Conservation (phyloP, 1,139 yeast species). For the Saccharomyces hybrid region DNA sequence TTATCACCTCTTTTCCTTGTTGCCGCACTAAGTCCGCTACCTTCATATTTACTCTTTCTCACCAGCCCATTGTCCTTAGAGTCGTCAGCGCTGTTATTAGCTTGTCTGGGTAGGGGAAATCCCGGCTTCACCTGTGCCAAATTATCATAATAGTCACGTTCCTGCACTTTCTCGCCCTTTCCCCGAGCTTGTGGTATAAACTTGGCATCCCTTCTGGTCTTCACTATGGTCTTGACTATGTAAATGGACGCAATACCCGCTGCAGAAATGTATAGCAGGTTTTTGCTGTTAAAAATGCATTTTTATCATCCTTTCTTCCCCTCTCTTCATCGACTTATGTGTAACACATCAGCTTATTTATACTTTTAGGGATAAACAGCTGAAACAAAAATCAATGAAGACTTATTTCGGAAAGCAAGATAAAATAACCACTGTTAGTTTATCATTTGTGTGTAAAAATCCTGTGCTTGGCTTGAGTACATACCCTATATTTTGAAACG, state of each 20-base stretch:
- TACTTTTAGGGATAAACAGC: neutral
- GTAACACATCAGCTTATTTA: slow-evolving; percentile 3
- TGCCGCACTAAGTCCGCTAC: slow-evolving; percentile 52
- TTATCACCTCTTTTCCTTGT: slow-evolving; percentile 36
- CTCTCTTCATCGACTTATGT: slow-evolving; percentile 1
- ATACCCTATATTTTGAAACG: slow-evolving; percentile 25
- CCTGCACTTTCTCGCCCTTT: slow-evolving; percentile 5
- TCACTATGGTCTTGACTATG: slow-evolving; percentile 23
- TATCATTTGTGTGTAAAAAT: neutral
- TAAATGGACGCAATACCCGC: slow-evolving; percentile 23
- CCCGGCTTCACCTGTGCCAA: slow-evolving; percentile 39
- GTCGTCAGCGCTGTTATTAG: slow-evolving; percentile 7
- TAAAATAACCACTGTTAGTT: slow-evolving; percentile 1
- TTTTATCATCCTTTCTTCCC: neutral
- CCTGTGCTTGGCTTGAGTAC: slow-evolving; percentile 5
- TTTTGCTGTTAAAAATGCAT: slow-evolving; percentile 13
- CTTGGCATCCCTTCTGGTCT: slow-evolving; percentile 22
- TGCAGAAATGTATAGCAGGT: slow-evolving; percentile 19
- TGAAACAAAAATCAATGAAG: neutral
- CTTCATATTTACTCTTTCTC: slow-evolving; percentile 58
- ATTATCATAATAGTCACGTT: slow-evolving; percentile 23
- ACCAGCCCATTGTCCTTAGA: slow-evolving; percentile 9
- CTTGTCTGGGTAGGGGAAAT: slow-evolving; percentile 32
- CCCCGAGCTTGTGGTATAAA: slow-evolving; percentile 22
- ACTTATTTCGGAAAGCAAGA: neutral